Percentiles rank a stretch among this genome's conserved stretches.
phyloP scores from a whole-genome alignment of 345 rosid genomes.

The Brassica cretica region DNA sequence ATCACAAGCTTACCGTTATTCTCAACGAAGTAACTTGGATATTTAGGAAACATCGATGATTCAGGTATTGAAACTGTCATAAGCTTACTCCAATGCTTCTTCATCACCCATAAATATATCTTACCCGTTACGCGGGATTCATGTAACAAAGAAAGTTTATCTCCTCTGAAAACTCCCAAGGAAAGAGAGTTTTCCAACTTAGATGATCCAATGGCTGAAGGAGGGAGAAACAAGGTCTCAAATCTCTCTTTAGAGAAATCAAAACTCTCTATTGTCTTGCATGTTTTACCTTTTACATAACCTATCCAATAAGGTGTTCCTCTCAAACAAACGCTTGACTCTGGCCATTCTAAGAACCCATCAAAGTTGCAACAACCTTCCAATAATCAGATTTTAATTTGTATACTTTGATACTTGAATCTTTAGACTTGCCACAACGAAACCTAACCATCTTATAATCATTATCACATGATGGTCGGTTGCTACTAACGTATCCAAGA shows the following conservation, averaged over 20 bases:
- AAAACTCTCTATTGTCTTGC: constrained; percentile 6
- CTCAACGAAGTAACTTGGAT: constrained; percentile 12
- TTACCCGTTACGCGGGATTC: neutral
- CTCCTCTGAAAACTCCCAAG: constrained; percentile 4
- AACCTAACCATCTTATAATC: constrained; percentile 13
- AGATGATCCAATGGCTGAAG: neutral
- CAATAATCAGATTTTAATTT: neutral
- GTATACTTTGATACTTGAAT: constrained; percentile 4
- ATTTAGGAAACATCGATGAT: neutral
- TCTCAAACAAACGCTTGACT: constrained; percentile 4
- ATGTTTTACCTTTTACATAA: neutral
- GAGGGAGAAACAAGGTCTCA: constrained; percentile 14
- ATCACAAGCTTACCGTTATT: constrained; percentile 5
- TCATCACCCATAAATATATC: constrained; percentile 16
- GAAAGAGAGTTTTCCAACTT: neutral
- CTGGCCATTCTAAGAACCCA: neutral
- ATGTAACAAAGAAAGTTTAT: neutral
- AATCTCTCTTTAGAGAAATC: constrained; percentile 24
- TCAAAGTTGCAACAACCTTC: constrained; percentile 9
- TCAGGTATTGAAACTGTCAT: constrained; percentile 7
- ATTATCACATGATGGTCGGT: neutral
- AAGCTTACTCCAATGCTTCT: constrained; percentile 8
- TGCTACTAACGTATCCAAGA: constrained; percentile 15
- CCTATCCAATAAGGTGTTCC: constrained; percentile 29
- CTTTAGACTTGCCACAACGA: neutral